These are phyloP conservation scores for Eleusine coracana DNA, from an alignment of 176 grass and related monocot species.

Conservation along the genomic window DNA sequence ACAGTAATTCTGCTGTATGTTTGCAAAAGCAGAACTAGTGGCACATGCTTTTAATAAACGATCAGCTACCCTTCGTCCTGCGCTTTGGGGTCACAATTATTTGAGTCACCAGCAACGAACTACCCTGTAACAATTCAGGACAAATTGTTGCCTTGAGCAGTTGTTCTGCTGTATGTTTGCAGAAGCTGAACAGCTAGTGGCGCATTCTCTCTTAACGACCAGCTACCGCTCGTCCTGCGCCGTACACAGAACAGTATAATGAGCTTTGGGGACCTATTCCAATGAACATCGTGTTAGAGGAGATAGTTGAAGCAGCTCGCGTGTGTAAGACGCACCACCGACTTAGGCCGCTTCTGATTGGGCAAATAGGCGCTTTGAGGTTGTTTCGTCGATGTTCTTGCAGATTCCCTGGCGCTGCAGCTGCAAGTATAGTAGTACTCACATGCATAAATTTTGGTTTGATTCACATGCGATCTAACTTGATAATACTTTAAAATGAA, in stretches of 20 bases:
- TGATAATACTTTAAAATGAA: background rate
- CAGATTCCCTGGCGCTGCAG: background rate
- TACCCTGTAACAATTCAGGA: background rate
- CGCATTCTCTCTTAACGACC: background rate
- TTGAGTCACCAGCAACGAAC: background rate
- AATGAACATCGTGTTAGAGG: background rate
- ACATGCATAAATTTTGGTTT: background rate
- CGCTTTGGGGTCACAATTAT: too few species aligned
- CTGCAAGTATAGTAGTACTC: background rate
- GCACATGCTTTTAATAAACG: too few species aligned
- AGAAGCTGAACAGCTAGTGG: slow-evolving; percentile 2
- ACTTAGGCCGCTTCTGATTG: background rate
- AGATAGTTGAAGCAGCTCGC: background rate
- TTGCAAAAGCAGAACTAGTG: too few species aligned
- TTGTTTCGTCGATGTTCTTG: background rate
- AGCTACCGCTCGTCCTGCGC: background rate
- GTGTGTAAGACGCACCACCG: background rate
- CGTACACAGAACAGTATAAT: background rate
- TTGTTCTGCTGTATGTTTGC: background rate
- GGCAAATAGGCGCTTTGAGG: background rate
- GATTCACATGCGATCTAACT: background rate
- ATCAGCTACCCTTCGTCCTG: too few species aligned
- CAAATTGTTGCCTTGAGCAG: too few species aligned
- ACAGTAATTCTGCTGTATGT: too few species aligned
- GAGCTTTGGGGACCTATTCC: background rate